Conservation (phyloP, 805 yeast species). For the Ogataea populi-albae region DNA sequence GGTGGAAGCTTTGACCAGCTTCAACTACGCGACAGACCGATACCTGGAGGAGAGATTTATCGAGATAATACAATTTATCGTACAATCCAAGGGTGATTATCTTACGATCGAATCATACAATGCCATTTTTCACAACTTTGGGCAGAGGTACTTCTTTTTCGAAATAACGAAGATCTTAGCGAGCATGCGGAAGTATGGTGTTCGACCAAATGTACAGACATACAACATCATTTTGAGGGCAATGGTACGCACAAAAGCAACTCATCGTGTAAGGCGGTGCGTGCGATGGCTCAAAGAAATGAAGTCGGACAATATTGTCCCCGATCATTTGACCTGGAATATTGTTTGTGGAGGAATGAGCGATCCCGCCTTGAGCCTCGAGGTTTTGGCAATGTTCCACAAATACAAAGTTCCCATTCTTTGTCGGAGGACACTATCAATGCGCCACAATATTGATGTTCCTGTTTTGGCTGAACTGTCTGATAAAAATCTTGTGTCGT, state of each 20-base stretch:
- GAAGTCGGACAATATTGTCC: constrained; percentile 5
- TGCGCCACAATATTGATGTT: constrained; percentile 6
- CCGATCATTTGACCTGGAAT: constrained; percentile 19
- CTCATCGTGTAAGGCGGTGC: constrained; percentile 10
- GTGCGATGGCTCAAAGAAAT: constrained; percentile 6
- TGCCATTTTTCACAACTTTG: constrained; percentile 6
- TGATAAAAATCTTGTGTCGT: constrained; percentile 1
- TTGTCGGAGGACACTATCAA: constrained; percentile 2
- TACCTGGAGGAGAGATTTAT: constrained; percentile 5
- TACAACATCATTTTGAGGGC: constrained; percentile 14
- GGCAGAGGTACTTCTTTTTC: constrained; percentile 10
- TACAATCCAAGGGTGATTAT: constrained; percentile 4
- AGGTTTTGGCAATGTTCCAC: constrained; percentile 7
- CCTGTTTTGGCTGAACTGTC: constrained; percentile 9
- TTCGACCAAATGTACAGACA: constrained; percentile 8
- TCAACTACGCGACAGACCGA: constrained; percentile 3
- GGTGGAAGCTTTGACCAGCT: constrained; percentile 5
- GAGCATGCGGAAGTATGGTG: constrained; percentile 1
- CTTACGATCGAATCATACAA: constrained; percentile 7
- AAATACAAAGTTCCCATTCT: constrained; percentile 9
- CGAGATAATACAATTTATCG: constrained; percentile 1
- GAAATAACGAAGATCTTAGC: constrained; percentile 4
- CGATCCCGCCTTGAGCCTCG: constrained; percentile 2
- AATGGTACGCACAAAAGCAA: constrained; percentile 6
- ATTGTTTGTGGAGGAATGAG: constrained; percentile 9